Percentiles rank a stretch among this genome's conserved stretches.
phyloP scores from a whole-genome alignment of 345 rosid species.

The Erodium maritimum region DNA sequence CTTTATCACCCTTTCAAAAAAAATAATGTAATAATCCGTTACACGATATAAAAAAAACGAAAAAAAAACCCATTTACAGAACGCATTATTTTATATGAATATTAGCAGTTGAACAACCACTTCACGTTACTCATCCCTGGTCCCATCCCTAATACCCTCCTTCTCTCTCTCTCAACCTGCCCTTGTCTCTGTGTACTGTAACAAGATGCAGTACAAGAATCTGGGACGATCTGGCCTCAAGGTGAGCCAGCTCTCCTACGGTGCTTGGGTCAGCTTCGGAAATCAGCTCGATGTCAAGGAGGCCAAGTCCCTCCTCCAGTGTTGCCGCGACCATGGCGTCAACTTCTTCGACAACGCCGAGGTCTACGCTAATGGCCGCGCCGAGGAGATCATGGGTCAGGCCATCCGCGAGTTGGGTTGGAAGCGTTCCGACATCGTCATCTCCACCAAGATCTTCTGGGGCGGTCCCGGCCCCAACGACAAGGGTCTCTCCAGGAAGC shows the following conservation, averaged over 20 bases:
- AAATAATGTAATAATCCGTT: too few species aligned
- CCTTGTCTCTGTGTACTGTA: too few species aligned
- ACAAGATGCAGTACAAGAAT: constrained; percentile 76
- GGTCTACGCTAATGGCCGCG: constrained; percentile 93
- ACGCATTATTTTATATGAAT: too few species aligned
- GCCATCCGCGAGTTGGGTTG: constrained; percentile 97
- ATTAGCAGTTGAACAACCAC: too few species aligned
- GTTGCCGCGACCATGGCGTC: constrained; percentile 85
- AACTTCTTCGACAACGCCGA: constrained; percentile 99
- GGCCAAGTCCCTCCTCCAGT: constrained; percentile 80
- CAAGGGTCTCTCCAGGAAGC: constrained; percentile 80
- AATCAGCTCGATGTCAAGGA: constrained; percentile 96
- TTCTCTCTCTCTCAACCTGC: constrained; percentile 4
- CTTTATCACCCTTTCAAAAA: too few species aligned
- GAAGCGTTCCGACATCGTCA: constrained; percentile 83
- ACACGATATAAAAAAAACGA: too few species aligned
- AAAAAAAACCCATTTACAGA: too few species aligned
- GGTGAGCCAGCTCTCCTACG: constrained; percentile 87
- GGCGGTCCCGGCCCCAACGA: constrained; percentile 97
- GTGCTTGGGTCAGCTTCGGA: constrained; percentile 95
- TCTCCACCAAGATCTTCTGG: constrained; percentile 97
- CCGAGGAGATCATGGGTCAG: constrained; percentile 98
- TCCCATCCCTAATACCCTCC: too few species aligned
- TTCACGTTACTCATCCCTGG: too few species aligned
- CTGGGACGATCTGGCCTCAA: constrained; percentile 80